Conservation (phyloP, 768 basidiomycete species). For the Collybia mongolica region DNA sequence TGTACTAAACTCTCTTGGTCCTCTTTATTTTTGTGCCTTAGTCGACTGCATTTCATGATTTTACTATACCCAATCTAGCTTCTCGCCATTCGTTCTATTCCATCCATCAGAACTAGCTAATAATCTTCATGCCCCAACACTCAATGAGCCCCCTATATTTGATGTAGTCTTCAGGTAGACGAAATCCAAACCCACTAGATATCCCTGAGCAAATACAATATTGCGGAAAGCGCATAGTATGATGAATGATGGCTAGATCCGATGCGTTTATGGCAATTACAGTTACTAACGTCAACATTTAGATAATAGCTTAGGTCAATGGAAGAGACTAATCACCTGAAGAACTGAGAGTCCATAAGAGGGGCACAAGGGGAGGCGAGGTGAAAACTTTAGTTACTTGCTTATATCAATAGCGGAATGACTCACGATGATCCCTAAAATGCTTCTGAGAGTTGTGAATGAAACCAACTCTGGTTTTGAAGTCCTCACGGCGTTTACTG, state of each 20-base stretch:
- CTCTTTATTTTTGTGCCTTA: conserved; percentile 37
- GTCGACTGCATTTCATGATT: conserved; percentile 19
- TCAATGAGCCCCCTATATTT: not conserved
- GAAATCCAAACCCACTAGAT: too few species aligned
- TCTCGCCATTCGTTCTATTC: conserved; percentile 8
- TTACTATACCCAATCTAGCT: conserved; percentile 20
- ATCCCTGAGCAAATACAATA: too few species aligned
- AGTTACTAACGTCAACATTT: too few species aligned
- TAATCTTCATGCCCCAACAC: not conserved
- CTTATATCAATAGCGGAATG: not conserved
- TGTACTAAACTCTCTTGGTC: conserved; percentile 72
- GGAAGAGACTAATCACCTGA: conserved; percentile 9
- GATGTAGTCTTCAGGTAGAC: too few species aligned
- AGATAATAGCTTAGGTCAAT: too few species aligned
- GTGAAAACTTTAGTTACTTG: not conserved
- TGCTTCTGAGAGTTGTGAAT: conserved; percentile 88
- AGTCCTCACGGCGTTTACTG: conserved; percentile 72
- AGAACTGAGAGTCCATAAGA: conserved; percentile 9
- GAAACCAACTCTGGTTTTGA: conserved; percentile 81
- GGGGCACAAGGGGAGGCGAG: not conserved
- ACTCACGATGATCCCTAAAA: conserved; percentile 72
- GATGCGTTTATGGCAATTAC: too few species aligned
- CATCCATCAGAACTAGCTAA: too few species aligned
- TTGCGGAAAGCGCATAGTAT: too few species aligned
- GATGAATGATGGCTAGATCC: too few species aligned